A percentile compares a stretch with the other conserved stretches of the same genome.
phyloP scores from a whole-genome alignment of 2,329 filamentous ascomycete genomes.

The Ceratocystis cubensis region DNA sequence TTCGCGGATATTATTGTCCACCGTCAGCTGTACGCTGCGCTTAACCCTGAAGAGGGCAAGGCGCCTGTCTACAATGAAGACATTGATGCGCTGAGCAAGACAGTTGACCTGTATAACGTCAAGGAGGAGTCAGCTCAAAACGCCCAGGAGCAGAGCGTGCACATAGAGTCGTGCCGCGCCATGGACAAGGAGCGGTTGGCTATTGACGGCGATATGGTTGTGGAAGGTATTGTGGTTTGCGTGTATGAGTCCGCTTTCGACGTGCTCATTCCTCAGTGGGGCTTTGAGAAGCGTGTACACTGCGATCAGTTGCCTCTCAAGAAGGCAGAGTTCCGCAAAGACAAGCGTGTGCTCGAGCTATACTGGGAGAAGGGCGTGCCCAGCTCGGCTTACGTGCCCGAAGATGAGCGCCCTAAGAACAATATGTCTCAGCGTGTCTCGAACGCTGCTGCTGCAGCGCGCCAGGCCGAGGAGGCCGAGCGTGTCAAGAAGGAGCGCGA shows the following conservation, averaged over 20 bases:
- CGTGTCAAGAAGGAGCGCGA: conserved; percentile 75
- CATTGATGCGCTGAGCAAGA: conserved; percentile 77
- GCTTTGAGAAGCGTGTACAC: conserved; percentile 98
- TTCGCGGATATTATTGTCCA: conserved; percentile 94
- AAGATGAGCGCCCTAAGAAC: conserved; percentile 88
- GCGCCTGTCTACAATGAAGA: conserved; percentile 60
- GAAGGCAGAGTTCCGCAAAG: conserved; percentile 99
- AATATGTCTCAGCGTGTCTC: conserved; percentile 59
- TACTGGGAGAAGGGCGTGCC: conserved; percentile 99
- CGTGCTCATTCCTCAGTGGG: conserved; percentile 93
- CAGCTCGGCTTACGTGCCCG: conserved; percentile 88
- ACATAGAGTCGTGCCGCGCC: conserved; percentile 90
- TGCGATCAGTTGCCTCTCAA: conserved; percentile 95
- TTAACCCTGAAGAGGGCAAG: conserved; percentile 57
- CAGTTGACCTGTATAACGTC: conserved; percentile 88
- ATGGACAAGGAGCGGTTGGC: conserved; percentile 90
- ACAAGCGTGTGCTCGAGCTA: conserved; percentile 82
- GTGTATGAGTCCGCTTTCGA: conserved; percentile 99
- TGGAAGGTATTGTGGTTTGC: conserved; percentile 88
- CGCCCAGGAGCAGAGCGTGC: conserved; percentile 95
- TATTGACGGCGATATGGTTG: conserved; percentile 79
- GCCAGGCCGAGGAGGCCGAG: conserved; percentile 70
- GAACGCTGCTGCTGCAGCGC: conserved; percentile 62
- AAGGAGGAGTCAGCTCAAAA: conserved; percentile 98
- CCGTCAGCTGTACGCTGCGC: conserved; percentile 76